A percentile compares a stretch with the other conserved stretches of the same genome.
Conservation (phyloP, 1,139 yeast genomes). For the Nematodospora anomalae region DNA sequence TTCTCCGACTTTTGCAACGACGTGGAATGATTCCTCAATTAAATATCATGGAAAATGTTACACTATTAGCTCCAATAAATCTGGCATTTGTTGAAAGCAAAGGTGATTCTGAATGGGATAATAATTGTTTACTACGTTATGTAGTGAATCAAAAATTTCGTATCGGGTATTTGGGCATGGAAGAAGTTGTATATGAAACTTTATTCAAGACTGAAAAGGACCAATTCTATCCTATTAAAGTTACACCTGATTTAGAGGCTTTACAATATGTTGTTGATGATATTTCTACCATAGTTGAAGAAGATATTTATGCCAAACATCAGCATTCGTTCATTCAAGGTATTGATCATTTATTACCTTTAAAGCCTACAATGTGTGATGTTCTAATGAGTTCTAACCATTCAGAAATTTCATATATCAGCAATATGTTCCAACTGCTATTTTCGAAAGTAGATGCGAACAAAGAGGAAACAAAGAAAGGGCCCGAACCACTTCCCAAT, state of each 20-base stretch:
- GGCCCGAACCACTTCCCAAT: conserved; percentile 18
- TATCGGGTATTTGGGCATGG: conserved; percentile 31
- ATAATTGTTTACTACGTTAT: conserved; percentile 31
- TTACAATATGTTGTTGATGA: conserved; percentile 48
- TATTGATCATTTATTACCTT: conserved; percentile 50
- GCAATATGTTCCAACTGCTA: conserved; percentile 32
- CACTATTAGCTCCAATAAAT: conserved; percentile 84
- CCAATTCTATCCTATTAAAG: conserved; percentile 24
- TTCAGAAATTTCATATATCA: conserved; percentile 26
- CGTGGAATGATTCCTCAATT: conserved; percentile 67
- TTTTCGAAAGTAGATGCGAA: conserved; percentile 19
- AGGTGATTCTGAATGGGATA: conserved; percentile 16
- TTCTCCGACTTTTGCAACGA: conserved; percentile 64
- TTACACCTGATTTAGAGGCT: conserved; percentile 31
- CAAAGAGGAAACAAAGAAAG: conserved; percentile 15
- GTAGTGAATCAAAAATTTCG: conserved; percentile 36
- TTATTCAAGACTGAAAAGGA: conserved; percentile 22
- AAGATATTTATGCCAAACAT: conserved; percentile 64
- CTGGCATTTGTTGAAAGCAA: conserved; percentile 57
- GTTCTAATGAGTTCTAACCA: conserved; percentile 28
- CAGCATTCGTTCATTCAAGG: conserved; percentile 78
- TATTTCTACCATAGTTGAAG: conserved; percentile 54
- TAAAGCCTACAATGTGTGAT: conserved; percentile 46
- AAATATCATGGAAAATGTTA: conserved; percentile 64
- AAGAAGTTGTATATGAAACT: conserved; percentile 34